Evolutionary conservation across 495 filamentous ascomycete genomes (phyloP), one percentile per base, ranked within the genome.

Genomic region (Penicillium paradoxum): DNA sequence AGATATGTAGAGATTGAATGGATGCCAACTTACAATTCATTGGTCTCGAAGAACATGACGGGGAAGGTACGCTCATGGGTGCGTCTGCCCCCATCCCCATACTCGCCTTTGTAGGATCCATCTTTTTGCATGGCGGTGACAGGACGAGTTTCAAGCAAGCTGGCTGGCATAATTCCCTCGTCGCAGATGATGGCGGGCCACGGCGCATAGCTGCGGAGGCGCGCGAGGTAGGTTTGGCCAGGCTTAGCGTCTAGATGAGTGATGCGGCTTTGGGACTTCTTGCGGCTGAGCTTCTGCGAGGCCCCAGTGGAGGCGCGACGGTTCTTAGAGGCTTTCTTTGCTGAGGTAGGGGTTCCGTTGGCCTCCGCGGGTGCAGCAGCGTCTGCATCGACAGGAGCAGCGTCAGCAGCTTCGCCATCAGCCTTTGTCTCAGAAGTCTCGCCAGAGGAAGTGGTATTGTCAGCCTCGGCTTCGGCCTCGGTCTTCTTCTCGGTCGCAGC

Each of bases 131-230:
- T 80, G 25, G 91, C 89, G 8, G 89, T 90, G 32, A 95, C 88
- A 2, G 91, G 91, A 52, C 91, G 82, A 29, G 79, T 78, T 48
- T 74, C 81, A 49, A 91, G 66, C 17, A 96, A 78, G 24, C 76
- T 80, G 32, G 79, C 65, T 0, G 91, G 91, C 9, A 97, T 81
- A 81, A 97, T 96, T 53, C 87, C 85, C 69, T 97, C 91, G 63
- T 95, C 90, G 60, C 86, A 90, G 53, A 97, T 82, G 69, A 97
- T 86, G 37, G 88, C 82, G 3, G 91, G 91, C 91, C 91, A 97
- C 37, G 86, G 83, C 11, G 90, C 89, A 72, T 87, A 90, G 49
- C 91, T 91, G 75, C 90, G 91, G 63, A 97, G 83, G 61, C 88
- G 84, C 52, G 89, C 88, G 45, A 90, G 85, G 72, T 82, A 96